Conservation (phyloP, 192 early-diverging fungal genomes). For the Coemansia sp. region DNA sequence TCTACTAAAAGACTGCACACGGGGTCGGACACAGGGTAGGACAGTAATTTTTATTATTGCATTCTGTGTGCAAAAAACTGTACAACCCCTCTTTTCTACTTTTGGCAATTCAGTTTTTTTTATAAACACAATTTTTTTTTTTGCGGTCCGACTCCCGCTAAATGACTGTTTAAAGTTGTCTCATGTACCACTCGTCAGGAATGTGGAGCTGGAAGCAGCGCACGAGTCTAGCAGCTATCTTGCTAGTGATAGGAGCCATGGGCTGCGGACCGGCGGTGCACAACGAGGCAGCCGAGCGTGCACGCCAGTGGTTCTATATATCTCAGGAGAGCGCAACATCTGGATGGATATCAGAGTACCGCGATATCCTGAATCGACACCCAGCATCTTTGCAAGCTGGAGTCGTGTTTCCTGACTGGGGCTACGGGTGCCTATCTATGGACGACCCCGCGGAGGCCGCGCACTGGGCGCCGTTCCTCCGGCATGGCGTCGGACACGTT, state of each 20-base stretch:
- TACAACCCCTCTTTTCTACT: not conserved
- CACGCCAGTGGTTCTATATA: constrained; percentile 46
- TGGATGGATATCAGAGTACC: constrained; percentile 6
- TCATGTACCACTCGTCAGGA: not conserved
- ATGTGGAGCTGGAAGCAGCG: not conserved
- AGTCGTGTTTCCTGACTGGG: constrained; percentile 55
- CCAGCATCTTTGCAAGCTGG: constrained; percentile 44
- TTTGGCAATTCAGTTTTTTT: not conserved
- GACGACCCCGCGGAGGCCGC: constrained; percentile 53
- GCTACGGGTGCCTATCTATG: constrained; percentile 54
- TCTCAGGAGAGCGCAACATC: not conserved
- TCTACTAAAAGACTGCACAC: too few relatives aligned
- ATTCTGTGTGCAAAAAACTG: too few relatives aligned
- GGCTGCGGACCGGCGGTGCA: constrained; percentile 56
- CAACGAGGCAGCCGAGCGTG: constrained; percentile 54
- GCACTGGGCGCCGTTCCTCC: constrained; percentile 56
- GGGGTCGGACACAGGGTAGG: too few relatives aligned
- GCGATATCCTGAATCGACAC: constrained; percentile 42
- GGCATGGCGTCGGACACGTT: constrained; percentile 26
- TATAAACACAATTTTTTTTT: not conserved
- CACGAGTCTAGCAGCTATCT: not conserved
- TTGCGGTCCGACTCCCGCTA: not conserved
- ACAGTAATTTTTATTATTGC: too few relatives aligned
- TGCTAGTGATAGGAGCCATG: constrained; percentile 3
- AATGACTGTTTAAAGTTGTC: not conserved